Conservation (phyloP, 345 rosid genomes). For the Populus euphratica region DNA sequence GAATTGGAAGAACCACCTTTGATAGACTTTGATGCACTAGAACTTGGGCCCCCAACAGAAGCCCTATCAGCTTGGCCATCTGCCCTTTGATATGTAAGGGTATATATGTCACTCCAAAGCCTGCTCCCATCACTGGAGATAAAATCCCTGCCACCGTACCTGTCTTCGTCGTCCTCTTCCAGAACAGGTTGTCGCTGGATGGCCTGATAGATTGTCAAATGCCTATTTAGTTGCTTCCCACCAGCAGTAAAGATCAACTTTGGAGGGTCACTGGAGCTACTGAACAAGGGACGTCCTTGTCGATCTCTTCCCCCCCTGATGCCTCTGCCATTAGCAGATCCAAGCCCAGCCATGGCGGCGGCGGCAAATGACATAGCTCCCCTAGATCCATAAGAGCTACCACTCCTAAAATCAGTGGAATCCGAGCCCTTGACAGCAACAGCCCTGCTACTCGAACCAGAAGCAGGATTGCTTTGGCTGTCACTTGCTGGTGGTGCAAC, state of each 20-base stretch:
- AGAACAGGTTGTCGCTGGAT: slow-evolving; percentile 86
- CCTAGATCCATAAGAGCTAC: slow-evolving; percentile 71
- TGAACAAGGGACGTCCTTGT: slow-evolving; percentile 65
- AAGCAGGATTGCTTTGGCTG: slow-evolving; percentile 53
- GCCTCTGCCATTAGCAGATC: slow-evolving; percentile 89
- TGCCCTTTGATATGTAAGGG: slow-evolving; percentile 82
- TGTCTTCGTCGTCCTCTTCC: slow-evolving; percentile 92
- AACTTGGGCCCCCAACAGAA: slow-evolving; percentile 61
- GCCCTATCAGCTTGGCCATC: slow-evolving; percentile 70
- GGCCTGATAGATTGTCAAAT: slow-evolving; percentile 97
- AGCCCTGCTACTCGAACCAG: slow-evolving; percentile 82
- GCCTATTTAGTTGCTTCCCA: slow-evolving; percentile 87
- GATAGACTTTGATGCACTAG: slow-evolving; percentile 48
- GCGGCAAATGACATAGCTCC: slow-evolving; percentile 98
- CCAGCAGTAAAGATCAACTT: slow-evolving; percentile 77
- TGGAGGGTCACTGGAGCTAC: slow-evolving; percentile 71
- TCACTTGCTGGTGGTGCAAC: slow-evolving; percentile 48
- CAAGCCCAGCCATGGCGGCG: slow-evolving; percentile 98
- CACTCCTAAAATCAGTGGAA: slow-evolving; percentile 67
- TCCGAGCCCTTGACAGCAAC: slow-evolving; percentile 66
- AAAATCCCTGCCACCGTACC: slow-evolving; percentile 75
- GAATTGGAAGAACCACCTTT: slow-evolving; percentile 49
- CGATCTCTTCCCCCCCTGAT: slow-evolving; percentile 87
- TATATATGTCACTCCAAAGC: slow-evolving; percentile 83
- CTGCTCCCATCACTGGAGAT: slow-evolving; percentile 86